Evolutionary conservation across 345 rosid genomes (phyloP), one percentile per base, ranked within the genome.

Genomic region (Geranium rotundifolium): DNA sequence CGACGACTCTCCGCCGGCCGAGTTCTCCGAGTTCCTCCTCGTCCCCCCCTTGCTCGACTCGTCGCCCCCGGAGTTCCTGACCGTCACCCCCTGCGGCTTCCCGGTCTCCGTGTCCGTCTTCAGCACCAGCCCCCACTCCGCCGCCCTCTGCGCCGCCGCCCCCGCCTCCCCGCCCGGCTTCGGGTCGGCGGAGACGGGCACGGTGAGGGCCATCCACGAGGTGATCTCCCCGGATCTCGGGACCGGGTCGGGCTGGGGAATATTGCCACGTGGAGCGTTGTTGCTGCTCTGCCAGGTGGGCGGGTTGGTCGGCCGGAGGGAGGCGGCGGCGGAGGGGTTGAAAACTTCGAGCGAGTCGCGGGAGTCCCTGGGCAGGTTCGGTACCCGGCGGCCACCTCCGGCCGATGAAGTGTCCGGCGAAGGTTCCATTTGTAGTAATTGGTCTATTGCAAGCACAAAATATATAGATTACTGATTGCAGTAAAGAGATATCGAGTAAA

Each of bases 51-150:
- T 65, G 16, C 65, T 79, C 61, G 80, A 76, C 0, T 86, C 91
- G 0, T 84, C 85, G 19, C 91, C 97, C 10, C 96, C 96, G 16
- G 96, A 92, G 56, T 68, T 89, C 75, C 98, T 70, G 1, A 83
- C 93, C 2, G 64, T 56, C 3, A 92, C 98, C 52, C 87, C 87
- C 57, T 85, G 85, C 12, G 93, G 96, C 75, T 84, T 92, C 0
- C 41, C 41, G 41, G 41, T 34, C 41, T 34, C 41, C 10, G 41
- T 34, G 41, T 34, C 41, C 7, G 41, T 34, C 41, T 34, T 34
- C 41, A 92, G 70, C 8, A 87, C 87, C 27, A 92, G 67, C n/a
- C 98, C 98, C 98, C 98, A 92, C 77, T 92, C 98, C 2, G 98
- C 98, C 9, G 98, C 65, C 73, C 49, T 90, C 92, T 0, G 91